Conservation (phyloP, 805 yeast genomes). For the Isabelozyma pseudorhagii region DNA sequence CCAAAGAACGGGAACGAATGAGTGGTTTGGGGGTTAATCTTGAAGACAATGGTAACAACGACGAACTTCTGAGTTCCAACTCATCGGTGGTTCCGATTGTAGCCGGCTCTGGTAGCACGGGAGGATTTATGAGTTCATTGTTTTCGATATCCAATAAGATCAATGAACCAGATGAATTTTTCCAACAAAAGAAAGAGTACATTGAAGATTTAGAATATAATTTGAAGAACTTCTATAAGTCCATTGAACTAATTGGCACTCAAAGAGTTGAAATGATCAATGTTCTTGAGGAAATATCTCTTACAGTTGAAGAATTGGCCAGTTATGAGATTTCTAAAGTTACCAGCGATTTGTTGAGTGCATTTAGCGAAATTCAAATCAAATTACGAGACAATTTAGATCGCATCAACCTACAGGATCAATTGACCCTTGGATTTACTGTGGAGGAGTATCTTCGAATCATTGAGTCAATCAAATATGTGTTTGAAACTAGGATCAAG, state of each 20-base stretch:
- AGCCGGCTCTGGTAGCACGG: constrained; percentile 13
- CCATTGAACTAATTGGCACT: constrained; percentile 68
- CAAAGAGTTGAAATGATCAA: constrained; percentile 73
- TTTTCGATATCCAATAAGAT: constrained; percentile 67
- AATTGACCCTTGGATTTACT: constrained; percentile 80
- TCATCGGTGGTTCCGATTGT: constrained; percentile 6
- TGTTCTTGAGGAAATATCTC: constrained; percentile 67
- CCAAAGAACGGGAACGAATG: constrained; percentile 65
- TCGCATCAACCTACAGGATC: constrained; percentile 79
- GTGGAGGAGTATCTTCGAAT: constrained; percentile 83
- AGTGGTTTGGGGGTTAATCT: constrained; percentile 50
- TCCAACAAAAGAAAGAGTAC: constrained; percentile 64
- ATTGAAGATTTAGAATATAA: constrained; percentile 72
- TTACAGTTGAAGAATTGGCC: constrained; percentile 53
- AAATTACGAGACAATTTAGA: constrained; percentile 72
- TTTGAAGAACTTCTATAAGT: constrained; percentile 62
- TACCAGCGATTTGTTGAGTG: constrained; percentile 59
- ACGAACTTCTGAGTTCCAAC: constrained; percentile 26
- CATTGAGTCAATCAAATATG: constrained; percentile 68
- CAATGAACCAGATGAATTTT: constrained; percentile 76
- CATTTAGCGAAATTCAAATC: constrained; percentile 69
- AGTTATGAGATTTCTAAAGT: constrained; percentile 71
- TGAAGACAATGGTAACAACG: constrained; percentile 35
- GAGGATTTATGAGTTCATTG: constrained; percentile 67
- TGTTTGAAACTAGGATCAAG: constrained; percentile 72